Evolutionary conservation across 2,329 filamentous ascomycete species (phyloP).

Genomic region (Colletotrichum lindemuthianum): DNA sequence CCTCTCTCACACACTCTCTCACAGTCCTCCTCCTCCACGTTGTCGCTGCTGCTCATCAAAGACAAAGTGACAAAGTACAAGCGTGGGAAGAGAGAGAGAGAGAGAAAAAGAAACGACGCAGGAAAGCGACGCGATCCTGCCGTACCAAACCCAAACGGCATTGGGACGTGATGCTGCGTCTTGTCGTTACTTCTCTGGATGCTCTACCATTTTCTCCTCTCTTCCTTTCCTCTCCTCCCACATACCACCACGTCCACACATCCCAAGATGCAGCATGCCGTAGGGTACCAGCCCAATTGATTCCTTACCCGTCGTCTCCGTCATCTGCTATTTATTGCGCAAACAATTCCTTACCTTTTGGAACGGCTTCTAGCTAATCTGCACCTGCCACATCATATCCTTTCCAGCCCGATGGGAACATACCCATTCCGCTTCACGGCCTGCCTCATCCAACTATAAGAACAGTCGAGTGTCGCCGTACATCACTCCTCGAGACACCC

Average conservation of each 20-base stretch:
- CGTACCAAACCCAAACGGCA: slow-evolving; percentile 36
- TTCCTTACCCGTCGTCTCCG: slow-evolving; percentile 28
- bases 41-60: slow-evolving; percentile 31
- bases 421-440: slow-evolving; percentile 28
- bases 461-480: slow-evolving; percentile 21
- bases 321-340: slow-evolving; percentile 28
- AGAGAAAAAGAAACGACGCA: slow-evolving; percentile 35
- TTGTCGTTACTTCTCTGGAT: slow-evolving; percentile 35
- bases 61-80: slow-evolving; percentile 37
- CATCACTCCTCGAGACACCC: slow-evolving; percentile 11
- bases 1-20: slow-evolving; percentile 22
- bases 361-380: slow-evolving; percentile 35
- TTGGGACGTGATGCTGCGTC: slow-evolving; percentile 31
- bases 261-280: slow-evolving; percentile 38
- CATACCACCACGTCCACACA: slow-evolving; percentile 26
- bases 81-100: no score
- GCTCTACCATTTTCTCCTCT: slow-evolving; percentile 34
- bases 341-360: slow-evolving; percentile 29
- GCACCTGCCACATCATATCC: slow-evolving; percentile 35
- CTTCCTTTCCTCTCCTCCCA: slow-evolving; percentile 27
- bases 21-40: background rate
- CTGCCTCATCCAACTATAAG: slow-evolving; percentile 33
- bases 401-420: slow-evolving; percentile 34
- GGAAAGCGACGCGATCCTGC: slow-evolving; percentile 31
- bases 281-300: slow-evolving; percentile 37